phyloP scores from a whole-genome alignment of 495 filamentous ascomycete genomes.

The Daldinia childiae region DNA sequence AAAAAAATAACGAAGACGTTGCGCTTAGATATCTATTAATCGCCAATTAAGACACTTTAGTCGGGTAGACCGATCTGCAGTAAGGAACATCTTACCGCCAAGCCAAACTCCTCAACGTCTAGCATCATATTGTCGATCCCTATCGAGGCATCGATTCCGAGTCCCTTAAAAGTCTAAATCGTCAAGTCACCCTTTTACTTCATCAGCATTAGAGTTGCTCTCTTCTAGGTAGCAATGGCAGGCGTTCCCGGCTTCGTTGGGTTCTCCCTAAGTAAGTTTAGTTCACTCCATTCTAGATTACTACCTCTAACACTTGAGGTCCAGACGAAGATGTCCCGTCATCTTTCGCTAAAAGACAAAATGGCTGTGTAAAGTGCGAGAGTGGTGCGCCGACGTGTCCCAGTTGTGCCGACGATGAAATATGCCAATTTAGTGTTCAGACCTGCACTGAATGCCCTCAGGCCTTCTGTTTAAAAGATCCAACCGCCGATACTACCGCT shows the following conservation, averaged over 20 bases:
- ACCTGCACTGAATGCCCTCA: slow-evolving; percentile 48
- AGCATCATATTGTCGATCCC: slow-evolving; percentile 39
- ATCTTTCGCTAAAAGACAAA: slow-evolving; percentile 41
- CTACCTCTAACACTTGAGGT: slow-evolving; percentile 23
- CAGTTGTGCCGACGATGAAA: slow-evolving; percentile 56
- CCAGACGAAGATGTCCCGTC: slow-evolving; percentile 41
- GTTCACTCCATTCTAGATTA: background rate
- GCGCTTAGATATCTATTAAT: slow-evolving; percentile 25
- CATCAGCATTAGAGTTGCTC: background rate
- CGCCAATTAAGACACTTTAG: slow-evolving; percentile 30
- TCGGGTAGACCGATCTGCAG: slow-evolving; percentile 35
- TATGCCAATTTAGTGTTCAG: slow-evolving; percentile 51
- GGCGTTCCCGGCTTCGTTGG: slow-evolving; percentile 47
- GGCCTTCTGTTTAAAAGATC: slow-evolving; percentile 55
- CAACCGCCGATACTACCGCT: slow-evolving; percentile 30
- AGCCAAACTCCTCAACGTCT: slow-evolving; percentile 31
- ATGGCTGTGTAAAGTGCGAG: slow-evolving; percentile 45
- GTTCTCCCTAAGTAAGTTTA: slow-evolving; percentile 44
- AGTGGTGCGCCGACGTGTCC: slow-evolving; percentile 55
- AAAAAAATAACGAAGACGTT: slow-evolving; percentile 2
- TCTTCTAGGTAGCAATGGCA: slow-evolving; percentile 37
- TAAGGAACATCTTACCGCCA: slow-evolving; percentile 40
- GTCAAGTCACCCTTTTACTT: background rate
- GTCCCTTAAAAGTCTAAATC: slow-evolving; percentile 16
- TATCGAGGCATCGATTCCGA: slow-evolving; percentile 20